Evolutionary conservation across 2,329 filamentous ascomycete species (phyloP), one percentile per base, ranked within the genome.

Genomic region (Colletotrichum spinosum): DNA sequence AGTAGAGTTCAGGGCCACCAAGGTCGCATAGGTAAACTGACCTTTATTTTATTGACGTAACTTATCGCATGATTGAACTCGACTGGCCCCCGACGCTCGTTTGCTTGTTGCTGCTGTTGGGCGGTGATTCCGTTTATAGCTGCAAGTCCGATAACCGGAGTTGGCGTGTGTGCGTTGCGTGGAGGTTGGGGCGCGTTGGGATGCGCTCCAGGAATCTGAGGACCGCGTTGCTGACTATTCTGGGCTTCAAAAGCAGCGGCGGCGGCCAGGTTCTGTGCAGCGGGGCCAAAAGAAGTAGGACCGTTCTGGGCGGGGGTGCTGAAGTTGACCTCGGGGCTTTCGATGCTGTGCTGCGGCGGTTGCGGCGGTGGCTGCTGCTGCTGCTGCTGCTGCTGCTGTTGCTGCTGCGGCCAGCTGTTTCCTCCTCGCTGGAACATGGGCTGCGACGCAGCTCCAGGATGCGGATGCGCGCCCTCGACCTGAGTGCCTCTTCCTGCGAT

Each of bases 31-130:
- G 49, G 33, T 39, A 12, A 42, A 72, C 86, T 77, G 81, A 96
- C 94, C 90, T 99, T 99, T 73, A 99, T 99, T 81, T 99, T 99
- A 76, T 99, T 99, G 59, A 99, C 96, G 74, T 99, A 99, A 77
- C 94, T 98, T 69, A 99, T 99, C 0, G 96, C 96, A 79, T 99
- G 96, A 76, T 99, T 99, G 78, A 99, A 99, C 75, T 99, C 96
- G 15, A 99, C 96, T 1, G 96, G 96, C 0, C 94, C 95, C 60
- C 94, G 89, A 75, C 96, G 97, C 77, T 97, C 94, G 78, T 86
- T 80, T 77, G 86, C 80, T 79, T 90, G 63, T 34, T 61, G 58
- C 54, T 63, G 58, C 50, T 65, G 61, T 78, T 87, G 80, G 70
- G 83, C 80, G 25, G 84, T 85, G 67, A 84, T 83, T 49, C 88